These are phyloP conservation scores for Hygrocybe punicea DNA, from an alignment of 768 basidiomycete species.

Conservation along the genomic window DNA sequence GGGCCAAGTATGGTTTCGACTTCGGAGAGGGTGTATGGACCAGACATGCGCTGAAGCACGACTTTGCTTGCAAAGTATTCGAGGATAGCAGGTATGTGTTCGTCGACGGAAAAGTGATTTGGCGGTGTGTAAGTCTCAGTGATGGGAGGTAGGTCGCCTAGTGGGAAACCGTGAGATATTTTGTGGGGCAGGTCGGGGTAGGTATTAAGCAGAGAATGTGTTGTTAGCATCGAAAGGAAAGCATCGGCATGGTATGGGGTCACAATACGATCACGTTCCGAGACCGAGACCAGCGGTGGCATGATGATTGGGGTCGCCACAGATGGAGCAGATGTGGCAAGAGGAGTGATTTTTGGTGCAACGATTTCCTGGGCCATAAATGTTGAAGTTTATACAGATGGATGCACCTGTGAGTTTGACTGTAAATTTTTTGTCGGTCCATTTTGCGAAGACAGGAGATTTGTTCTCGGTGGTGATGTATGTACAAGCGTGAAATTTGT, in stretches of 20 bases:
- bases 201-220: conserved; percentile 15
- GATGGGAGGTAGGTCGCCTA: conserved; percentile 29
- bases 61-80: conserved; percentile 17
- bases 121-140: conserved; percentile 6
- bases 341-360: conserved; percentile 11
- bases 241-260: conserved; percentile 31
- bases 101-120: conserved; percentile 12
- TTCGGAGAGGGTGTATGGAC: conserved; percentile 18
- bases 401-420: conserved; percentile 12
- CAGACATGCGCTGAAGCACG: conserved; percentile 9
- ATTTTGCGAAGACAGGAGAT: conserved; percentile 3
- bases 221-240: conserved; percentile 23
- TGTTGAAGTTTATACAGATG: conserved; percentile 24
- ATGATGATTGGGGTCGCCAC: conserved; percentile 21
- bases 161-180: conserved; percentile 31
- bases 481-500: not conserved
- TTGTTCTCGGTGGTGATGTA: not conserved
- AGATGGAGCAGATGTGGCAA: conserved; percentile 32
- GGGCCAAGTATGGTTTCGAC: conserved; percentile 22
- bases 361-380: conserved; percentile 5
- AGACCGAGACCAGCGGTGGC: not conserved
- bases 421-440: not conserved
- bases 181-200: conserved; percentile 33
- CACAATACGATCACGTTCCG: conserved; percentile 24
- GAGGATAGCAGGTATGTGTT: conserved; percentile 5